phyloP scores from a whole-genome alignment of 129 eudicot genomes.

The Centrapalus pauciflorus region DNA sequence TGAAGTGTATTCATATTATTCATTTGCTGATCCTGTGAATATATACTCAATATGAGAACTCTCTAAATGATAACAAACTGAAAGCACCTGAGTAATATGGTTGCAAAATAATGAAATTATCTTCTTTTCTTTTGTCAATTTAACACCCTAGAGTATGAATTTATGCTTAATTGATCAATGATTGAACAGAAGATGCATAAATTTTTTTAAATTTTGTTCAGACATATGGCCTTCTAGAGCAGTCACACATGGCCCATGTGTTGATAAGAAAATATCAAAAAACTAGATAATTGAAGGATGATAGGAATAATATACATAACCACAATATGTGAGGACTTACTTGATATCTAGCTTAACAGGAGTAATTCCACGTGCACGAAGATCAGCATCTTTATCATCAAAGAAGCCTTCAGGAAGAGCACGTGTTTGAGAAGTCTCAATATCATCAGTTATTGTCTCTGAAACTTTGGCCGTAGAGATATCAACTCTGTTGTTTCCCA shows the following conservation, averaged over 20 bases:
- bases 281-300: not conserved
- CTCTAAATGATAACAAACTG: not conserved
- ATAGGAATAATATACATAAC: not conserved
- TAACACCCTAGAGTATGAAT: not conserved
- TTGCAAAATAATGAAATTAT: not conserved
- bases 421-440: conserved; percentile 44
- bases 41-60: not conserved
- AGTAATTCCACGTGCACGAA: conserved; percentile 91
- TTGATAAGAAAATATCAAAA: not conserved
- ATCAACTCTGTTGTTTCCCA: conserved; percentile 27
- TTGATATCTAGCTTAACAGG: conserved; percentile 76
- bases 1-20: not conserved
- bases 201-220: not conserved
- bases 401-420: conserved; percentile 86
- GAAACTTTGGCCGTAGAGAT: conserved; percentile 20
- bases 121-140: not conserved
- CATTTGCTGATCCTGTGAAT: not conserved
- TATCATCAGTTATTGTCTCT: conserved; percentile 19
- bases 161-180: not conserved
- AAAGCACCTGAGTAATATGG: not conserved
- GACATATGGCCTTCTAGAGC: not conserved
- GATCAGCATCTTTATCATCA: conserved; percentile 92
- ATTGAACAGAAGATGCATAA: not conserved
- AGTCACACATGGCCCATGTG: conserved; percentile 2
- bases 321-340: conserved; percentile 43